phyloP scores from a whole-genome alignment of 1,139 yeast species.

The Kodamaea fungicola region DNA sequence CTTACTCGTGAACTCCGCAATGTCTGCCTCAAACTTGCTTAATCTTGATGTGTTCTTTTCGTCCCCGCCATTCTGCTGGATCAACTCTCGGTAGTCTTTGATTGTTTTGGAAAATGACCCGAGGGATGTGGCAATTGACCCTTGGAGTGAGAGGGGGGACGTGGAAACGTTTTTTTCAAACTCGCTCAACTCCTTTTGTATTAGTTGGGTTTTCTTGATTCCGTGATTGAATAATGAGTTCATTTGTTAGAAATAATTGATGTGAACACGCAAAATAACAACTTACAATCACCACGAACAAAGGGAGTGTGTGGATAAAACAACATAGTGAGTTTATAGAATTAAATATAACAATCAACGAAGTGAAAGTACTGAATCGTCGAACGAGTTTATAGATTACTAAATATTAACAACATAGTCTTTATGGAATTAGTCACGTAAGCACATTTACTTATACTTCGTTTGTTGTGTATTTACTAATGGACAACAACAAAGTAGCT shows the following conservation, averaged over 20 bases:
- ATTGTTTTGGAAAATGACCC: conserved; percentile 74
- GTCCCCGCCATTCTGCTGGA: conserved; percentile 56
- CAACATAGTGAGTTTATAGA: too few relatives aligned
- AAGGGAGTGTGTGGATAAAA: too few relatives aligned
- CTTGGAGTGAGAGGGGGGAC: conserved; percentile 73
- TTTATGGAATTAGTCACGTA: too few relatives aligned
- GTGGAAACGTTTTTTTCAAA: conserved; percentile 66
- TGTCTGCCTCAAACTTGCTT: conserved; percentile 57
- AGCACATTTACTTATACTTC: too few relatives aligned
- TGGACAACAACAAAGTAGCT: too few relatives aligned
- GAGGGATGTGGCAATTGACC: conserved; percentile 81
- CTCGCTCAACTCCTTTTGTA: conserved; percentile 62
- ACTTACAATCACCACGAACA: too few relatives aligned
- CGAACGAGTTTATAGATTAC: too few relatives aligned
- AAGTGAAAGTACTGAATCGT: too few relatives aligned
- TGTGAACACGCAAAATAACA: too few relatives aligned
- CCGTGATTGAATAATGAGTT: conserved; percentile 89
- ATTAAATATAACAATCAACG: too few relatives aligned
- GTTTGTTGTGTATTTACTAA: too few relatives aligned
- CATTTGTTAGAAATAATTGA: conserved; percentile 26
- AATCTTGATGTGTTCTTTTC: conserved; percentile 65
- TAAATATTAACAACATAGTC: too few relatives aligned
- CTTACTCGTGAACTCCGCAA: conserved; percentile 50
- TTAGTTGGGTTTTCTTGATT: conserved; percentile 72
- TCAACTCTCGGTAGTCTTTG: conserved; percentile 68